Percentiles rank a stretch among this genome's conserved stretches.
These are phyloP conservation scores for Colletotrichum sojae DNA, from an alignment of 2,329 filamentous ascomycete species.

Conservation along the genomic window DNA sequence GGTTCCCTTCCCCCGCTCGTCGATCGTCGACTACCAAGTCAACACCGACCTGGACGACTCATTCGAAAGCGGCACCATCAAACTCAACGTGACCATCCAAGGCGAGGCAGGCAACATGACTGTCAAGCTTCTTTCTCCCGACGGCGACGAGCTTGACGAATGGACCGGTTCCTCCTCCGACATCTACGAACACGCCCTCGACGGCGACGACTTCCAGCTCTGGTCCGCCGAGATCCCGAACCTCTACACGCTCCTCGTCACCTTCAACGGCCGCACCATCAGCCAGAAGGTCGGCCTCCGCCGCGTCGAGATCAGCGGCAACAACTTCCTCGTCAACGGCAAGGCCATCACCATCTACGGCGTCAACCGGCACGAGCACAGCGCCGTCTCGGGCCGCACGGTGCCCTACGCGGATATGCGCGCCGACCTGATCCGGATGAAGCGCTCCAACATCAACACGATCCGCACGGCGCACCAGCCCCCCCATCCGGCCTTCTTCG, in stretches of 20 bases:
- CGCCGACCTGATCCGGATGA: conserved; percentile 76
- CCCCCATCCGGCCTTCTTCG: conserved; percentile 71
- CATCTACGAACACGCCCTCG: conserved; percentile 53
- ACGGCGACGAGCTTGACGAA: conserved; percentile 41
- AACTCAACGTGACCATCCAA: conserved; percentile 59
- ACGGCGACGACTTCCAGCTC: conserved; percentile 66
- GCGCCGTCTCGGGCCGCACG: conserved; percentile 72
- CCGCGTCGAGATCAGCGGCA: conserved; percentile 71
- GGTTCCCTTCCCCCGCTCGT: conserved; percentile 69
- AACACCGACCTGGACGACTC: conserved; percentile 68
- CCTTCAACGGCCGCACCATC: conserved; percentile 55
- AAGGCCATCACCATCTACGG: conserved; percentile 77
- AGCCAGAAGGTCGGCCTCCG: conserved; percentile 75
- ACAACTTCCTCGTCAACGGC: conserved; percentile 76
- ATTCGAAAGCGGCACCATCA: conserved; percentile 66
- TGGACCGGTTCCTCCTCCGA: background rate
- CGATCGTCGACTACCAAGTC: conserved; percentile 70
- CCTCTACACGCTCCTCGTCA: conserved; percentile 66
- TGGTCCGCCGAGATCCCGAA: conserved; percentile 80
- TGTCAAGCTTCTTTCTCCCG: conserved; percentile 10
- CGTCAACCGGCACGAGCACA: conserved; percentile 80
- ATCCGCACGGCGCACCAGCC: conserved; percentile 78
- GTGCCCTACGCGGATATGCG: conserved; percentile 73
- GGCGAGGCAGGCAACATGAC: conserved; percentile 41
- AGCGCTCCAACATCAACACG: conserved; percentile 78